phyloP scores from a whole-genome alignment of 352 stramenopile species.

The Phytophthora tubulina region DNA sequence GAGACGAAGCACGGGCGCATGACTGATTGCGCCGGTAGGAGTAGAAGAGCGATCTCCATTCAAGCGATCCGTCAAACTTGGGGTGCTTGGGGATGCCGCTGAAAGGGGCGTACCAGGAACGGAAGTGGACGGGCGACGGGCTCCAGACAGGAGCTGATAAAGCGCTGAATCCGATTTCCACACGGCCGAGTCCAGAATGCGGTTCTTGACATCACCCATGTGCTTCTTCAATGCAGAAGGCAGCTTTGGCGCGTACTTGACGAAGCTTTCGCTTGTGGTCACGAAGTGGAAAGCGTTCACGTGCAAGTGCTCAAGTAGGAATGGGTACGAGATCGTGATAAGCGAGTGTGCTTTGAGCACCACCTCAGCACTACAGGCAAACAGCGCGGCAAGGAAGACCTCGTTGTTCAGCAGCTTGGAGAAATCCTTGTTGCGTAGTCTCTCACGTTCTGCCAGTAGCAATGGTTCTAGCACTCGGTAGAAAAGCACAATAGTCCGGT shows the following conservation, averaged over 20 bases:
- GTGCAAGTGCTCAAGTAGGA: slow-evolving; percentile 74
- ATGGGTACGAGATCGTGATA: slow-evolving; percentile 88
- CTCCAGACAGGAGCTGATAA: slow-evolving; percentile 64
- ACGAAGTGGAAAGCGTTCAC: slow-evolving; percentile 91
- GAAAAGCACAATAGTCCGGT: slow-evolving; percentile 75
- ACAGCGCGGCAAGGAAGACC: slow-evolving; percentile 80
- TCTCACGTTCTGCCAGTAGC: slow-evolving; percentile 70
- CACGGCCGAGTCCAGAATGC: slow-evolving; percentile 79
- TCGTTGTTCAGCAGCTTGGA: slow-evolving; percentile 86
- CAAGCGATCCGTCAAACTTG: slow-evolving; percentile 17
- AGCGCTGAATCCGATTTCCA: slow-evolving; percentile 82
- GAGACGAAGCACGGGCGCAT: slow-evolving; percentile 73
- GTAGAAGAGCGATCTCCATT: slow-evolving; percentile 16
- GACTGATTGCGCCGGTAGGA: slow-evolving; percentile 13
- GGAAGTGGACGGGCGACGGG: slow-evolving; percentile 17
- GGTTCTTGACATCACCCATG: slow-evolving; percentile 89
- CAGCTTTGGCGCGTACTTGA: slow-evolving; percentile 81
- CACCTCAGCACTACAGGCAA: slow-evolving; percentile 86
- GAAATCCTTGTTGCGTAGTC: slow-evolving; percentile 79
- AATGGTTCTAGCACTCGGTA: slow-evolving; percentile 85
- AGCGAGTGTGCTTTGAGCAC: slow-evolving; percentile 87
- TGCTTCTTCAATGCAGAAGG: slow-evolving; percentile 84
- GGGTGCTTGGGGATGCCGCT: slow-evolving; percentile 28
- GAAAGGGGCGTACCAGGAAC: slow-evolving; percentile 23
- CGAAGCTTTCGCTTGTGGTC: slow-evolving; percentile 89